phyloP scores from a whole-genome alignment of 305 asterid species.

The Solanum hybrid region DNA sequence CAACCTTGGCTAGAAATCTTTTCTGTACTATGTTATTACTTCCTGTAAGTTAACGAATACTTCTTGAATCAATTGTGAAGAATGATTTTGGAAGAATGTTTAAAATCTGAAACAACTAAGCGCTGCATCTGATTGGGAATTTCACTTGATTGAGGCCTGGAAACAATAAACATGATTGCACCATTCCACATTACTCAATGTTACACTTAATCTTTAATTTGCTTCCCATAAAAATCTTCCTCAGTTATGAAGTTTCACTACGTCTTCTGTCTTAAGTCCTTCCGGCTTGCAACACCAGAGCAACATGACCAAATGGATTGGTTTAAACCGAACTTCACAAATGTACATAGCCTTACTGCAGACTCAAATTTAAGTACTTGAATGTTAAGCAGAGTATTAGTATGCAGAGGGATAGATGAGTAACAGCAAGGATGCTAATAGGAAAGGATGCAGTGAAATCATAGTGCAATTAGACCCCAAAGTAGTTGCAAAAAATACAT shows the following conservation, averaged over 20 bases:
- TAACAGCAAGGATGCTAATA: background rate
- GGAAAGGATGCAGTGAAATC: background rate
- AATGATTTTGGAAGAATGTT: background rate
- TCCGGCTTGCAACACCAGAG: background rate
- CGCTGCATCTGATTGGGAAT: background rate
- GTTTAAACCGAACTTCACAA: background rate
- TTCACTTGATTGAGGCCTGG: background rate
- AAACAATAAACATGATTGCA: background rate
- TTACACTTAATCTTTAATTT: background rate
- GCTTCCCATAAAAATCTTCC: background rate
- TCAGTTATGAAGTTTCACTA: background rate
- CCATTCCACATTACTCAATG: background rate
- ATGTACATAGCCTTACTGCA: background rate
- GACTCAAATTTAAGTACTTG: background rate
- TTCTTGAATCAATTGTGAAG: constrained; percentile 1
- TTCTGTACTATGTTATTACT: background rate
- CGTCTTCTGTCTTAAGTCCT: background rate
- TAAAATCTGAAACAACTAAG: background rate
- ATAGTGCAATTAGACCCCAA: background rate
- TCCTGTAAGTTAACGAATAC: background rate
- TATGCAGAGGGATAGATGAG: background rate
- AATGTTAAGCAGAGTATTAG: background rate
- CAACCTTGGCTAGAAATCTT: constrained; percentile 49
- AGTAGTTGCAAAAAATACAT: background rate
- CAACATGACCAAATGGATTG: background rate